Percentiles rank a stretch among this genome's conserved stretches.
phyloP scores from a whole-genome alignment of 768 basidiomycete genomes.

The Jaapia argillacea region DNA sequence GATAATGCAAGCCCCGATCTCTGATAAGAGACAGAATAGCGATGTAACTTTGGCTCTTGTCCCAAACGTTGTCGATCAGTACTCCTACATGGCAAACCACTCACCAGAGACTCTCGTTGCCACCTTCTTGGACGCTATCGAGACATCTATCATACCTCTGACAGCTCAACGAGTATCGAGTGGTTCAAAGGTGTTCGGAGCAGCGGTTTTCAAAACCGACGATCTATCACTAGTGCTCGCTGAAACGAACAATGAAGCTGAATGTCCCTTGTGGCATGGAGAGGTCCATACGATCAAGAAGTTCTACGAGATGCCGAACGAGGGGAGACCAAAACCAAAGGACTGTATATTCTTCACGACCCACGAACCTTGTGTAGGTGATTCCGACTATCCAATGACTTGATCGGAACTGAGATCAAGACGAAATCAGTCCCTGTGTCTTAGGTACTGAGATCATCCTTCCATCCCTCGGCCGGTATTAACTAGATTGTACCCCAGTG shows the following conservation, averaged over 20 bases:
- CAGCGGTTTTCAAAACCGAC: neutral
- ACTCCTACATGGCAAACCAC: no score
- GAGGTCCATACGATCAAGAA: neutral
- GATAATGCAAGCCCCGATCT: no score
- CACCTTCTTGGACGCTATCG: neutral
- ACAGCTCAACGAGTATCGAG: neutral
- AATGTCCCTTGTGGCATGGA: neutral
- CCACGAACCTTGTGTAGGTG: neutral
- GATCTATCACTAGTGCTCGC: neutral
- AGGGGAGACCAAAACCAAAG: neutral
- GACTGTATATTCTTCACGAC: neutral
- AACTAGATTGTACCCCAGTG: neutral
- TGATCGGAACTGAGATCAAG: no score
- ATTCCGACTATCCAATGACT: no score
- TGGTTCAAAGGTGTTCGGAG: neutral
- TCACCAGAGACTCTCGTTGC: neutral
- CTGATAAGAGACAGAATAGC: no score
- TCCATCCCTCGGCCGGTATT: no score
- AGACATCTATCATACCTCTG: neutral
- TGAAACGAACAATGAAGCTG: neutral
- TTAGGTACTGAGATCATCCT: no score
- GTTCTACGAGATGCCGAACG: neutral
- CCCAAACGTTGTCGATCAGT: no score
- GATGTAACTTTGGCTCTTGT: no score
- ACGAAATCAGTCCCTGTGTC: no score